Evolutionary conservation across 441 rosid species (phyloP).

Genomic region (Gossypium lobatum): DNA sequence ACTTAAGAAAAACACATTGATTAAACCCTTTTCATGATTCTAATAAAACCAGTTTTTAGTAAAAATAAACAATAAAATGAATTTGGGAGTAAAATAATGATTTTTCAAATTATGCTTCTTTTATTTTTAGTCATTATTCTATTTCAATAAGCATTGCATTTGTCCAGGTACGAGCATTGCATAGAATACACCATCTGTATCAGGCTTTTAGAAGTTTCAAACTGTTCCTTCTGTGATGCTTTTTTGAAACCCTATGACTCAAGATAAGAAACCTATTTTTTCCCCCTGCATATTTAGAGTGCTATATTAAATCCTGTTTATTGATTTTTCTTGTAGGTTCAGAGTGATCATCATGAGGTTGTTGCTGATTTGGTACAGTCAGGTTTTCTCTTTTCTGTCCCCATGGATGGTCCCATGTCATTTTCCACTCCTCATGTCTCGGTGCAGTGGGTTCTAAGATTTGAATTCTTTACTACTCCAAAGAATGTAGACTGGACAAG

Average conservation of each 20-base stretch:
- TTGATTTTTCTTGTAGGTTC: slow-evolving; percentile 48
- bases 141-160: background rate
- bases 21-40: background rate
- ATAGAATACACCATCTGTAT: background rate
- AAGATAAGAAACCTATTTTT: background rate
- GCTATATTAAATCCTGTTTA: background rate
- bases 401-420: slow-evolving; percentile 95
- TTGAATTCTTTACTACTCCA: slow-evolving; percentile 83
- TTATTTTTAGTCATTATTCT: background rate
- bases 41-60: background rate
- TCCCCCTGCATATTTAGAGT: background rate
- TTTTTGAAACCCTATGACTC: background rate
- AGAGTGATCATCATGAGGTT: slow-evolving; percentile 90
- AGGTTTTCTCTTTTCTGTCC: slow-evolving; percentile 92
- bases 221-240: background rate
- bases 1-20: background rate
- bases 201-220: background rate
- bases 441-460: slow-evolving; percentile 85
- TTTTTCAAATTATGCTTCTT: background rate
- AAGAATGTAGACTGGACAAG: slow-evolving; percentile 77
- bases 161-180: background rate
- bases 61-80: background rate
- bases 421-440: slow-evolving; percentile 79
- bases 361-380: slow-evolving; percentile 95
- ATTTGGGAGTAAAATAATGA: background rate